Base-by-base conservation (phyloP, 1,139 yeast genomes). In the Yamadazyma trypodendri region DNA sequence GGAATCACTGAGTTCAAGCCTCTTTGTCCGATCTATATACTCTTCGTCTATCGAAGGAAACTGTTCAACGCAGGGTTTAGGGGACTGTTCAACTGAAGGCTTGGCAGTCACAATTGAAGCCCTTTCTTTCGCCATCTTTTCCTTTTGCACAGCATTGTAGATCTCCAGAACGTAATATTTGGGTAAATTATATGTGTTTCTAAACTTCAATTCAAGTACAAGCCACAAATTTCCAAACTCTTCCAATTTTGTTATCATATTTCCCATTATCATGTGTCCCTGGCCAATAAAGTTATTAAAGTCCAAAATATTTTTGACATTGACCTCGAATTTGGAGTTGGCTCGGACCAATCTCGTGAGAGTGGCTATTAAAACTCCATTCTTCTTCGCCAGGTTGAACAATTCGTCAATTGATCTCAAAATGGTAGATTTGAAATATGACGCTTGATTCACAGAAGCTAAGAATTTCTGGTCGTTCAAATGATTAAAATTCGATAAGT, bases 311-410 rank as follows among this genome's bases (percentile, higher is more conserved):
- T 55, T 63, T 35, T 70, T 68, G 3, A 64, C 50, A 36, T 62
- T 64, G 7, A 63, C 58, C 21, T 61, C 66, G 46, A 62, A 63
- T 18, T 44, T 44, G 1, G 78, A 58, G 31, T 70, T 72, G 43
- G 71, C 72, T 32, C 81, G 61, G 2, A 79, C 61, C 27, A 73
- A 66, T 40, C 77, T 64, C 0, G 79, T 64, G 28, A 79, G 60
- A 6, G 69, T 67, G 7, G 82, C 77, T 27, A 78, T 58, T 17
- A 79, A 52, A 13, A 75, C 64, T 10, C 79, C 79, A 48, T 77
- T 79, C 45, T 73, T 77, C 47, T 65, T 77, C 11, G 75, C 55
- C 4, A 65, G 58, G 39, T 68, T 68, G 53, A 77, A 75, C 31
- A 61, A 55, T 4, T 68, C 73, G 24, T 73, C 75, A 45, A 75